Conservation (phyloP, 129 eudicot species). For the Saussurea involucrata region DNA sequence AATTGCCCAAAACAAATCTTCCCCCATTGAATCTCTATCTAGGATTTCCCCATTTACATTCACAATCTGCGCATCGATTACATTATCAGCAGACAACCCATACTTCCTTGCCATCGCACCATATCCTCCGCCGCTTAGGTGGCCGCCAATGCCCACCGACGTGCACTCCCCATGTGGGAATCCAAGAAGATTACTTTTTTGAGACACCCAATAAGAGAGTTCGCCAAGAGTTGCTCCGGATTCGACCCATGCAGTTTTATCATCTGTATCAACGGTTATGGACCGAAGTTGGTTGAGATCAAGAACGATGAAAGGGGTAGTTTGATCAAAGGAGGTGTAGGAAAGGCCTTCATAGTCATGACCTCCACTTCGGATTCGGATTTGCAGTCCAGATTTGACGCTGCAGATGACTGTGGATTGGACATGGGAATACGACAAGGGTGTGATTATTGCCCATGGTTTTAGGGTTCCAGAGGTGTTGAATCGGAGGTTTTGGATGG, state of each 20-base stretch:
- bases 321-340: not conserved
- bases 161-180: not conserved
- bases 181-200: not conserved
- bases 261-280: not conserved
- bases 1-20: not conserved
- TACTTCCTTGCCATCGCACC: not conserved
- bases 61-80: not conserved
- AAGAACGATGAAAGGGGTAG: not conserved
- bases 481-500: not conserved
- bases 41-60: not conserved
- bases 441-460: slow-evolving; percentile 6
- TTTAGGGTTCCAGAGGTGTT: not conserved
- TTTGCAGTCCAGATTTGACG: not conserved
- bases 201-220: not conserved
- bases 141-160: not conserved
- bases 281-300: not conserved
- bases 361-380: slow-evolving; percentile 5
- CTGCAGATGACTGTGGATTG: not conserved
- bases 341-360: slow-evolving; percentile 3
- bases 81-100: slow-evolving; percentile 6
- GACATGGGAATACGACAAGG: not conserved
- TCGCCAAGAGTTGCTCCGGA: slow-evolving; percentile 6
- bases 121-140: slow-evolving; percentile 4
- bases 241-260: slow-evolving; percentile 1
- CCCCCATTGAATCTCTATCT: not conserved